Evolutionary conservation across 371 early-diverging fungal genomes (phyloP), one percentile per base, ranked within the genome.

Genomic region (Rhizopus stolonifer): DNA sequence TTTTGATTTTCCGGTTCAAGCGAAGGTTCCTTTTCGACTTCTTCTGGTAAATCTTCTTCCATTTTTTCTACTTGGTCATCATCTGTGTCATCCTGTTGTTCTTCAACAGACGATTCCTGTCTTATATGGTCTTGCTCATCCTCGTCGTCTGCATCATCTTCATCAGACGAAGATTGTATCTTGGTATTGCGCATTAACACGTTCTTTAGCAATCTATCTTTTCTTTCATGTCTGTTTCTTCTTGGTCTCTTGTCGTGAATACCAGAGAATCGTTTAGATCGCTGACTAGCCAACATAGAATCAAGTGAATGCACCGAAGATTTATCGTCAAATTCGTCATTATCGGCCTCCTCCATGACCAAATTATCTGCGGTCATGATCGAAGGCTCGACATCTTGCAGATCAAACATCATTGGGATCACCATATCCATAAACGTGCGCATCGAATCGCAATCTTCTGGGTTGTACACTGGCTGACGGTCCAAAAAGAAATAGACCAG

Each of bases 341-440:
- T 61, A 45, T 61, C 69, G 8, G 51, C 60, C 0, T 79, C 80
- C 5, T 72, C 65, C 23, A 67, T 60, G 34, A 60, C 64, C 7
- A 65, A 67, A 3, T 68, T 72, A 51, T 70, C 69, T 8, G 45
- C 54, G 22, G 45, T 58, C 7, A 60, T 69, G 44, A 43, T 24
- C 3, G 56, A 55, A n/a, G 72, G 73, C 22, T 48, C 54, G 10
- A 67, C 63, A 53, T 69, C 58, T 11, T 62, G 69, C 18, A 88
- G 49, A 33, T 84, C 86, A 63, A 94, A 90, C 54, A 95, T 81
- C 10, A 79, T 67, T 13, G 81, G 79, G 22, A 92, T 77, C 61
- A 95, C 85, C 15, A 70, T 71, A 15, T 77, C 77, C 60, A 92
- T 71, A 50, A 95, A 88, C 21, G 73, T 66, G 32, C 80, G 81